Conservation (phyloP, 2,329 filamentous ascomycete species). For the Aspergillus phoenicis region DNA sequence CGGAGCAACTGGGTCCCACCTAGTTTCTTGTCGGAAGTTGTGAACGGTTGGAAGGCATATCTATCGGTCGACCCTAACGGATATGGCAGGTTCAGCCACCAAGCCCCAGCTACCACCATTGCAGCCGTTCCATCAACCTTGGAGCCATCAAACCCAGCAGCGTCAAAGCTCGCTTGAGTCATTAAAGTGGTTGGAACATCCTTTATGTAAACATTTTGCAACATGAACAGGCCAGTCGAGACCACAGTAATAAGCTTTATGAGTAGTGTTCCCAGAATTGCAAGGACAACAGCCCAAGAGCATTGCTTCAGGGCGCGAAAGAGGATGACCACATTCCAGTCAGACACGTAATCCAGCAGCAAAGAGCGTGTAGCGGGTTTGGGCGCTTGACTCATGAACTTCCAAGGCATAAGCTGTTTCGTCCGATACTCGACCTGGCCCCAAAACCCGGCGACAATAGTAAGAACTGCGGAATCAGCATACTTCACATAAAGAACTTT, state of each 20-base stretch:
- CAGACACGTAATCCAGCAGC: slow-evolving; percentile 16
- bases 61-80: slow-evolving; percentile 13
- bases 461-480: neutral
- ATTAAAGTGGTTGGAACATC: neutral
- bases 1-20: neutral
- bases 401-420: slow-evolving; percentile 18
- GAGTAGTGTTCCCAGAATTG: slow-evolving; percentile 9
- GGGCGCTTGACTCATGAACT: neutral
- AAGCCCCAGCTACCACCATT: slow-evolving; percentile 3
- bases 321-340: slow-evolving; percentile 13
- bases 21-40: neutral
- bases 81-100: neutral
- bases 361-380: slow-evolving; percentile 1
- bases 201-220: slow-evolving; percentile 6
- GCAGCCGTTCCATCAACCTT: slow-evolving; percentile 1
- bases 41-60: slow-evolving; percentile 15
- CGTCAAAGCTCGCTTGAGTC: slow-evolving; percentile 5
- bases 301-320: neutral
- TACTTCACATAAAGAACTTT: neutral
- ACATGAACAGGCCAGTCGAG: slow-evolving; percentile 16
- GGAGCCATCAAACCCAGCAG: neutral
- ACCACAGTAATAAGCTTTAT: slow-evolving; percentile 11
- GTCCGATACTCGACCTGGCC: slow-evolving; percentile 16
- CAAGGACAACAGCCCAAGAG: slow-evolving; percentile 3
- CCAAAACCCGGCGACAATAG: slow-evolving; percentile 13